phyloP scores from a whole-genome alignment of 2,329 filamentous ascomycete genomes.

The Cylindrodendrum hubeiense region DNA sequence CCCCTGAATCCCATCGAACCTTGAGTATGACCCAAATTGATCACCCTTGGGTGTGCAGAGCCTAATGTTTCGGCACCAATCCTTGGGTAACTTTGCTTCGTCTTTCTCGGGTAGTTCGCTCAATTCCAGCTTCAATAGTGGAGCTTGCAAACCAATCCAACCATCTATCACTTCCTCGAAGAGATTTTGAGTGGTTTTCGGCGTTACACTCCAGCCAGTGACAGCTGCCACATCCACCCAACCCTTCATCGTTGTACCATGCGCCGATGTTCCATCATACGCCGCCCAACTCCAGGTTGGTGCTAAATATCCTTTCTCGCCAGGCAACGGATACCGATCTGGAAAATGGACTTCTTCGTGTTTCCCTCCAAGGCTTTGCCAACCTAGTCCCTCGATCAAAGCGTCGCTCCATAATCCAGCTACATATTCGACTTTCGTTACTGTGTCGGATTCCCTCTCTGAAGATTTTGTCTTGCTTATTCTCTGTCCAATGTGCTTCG shows the following conservation, averaged over 20 bases:
- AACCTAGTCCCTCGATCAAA: slow-evolving; percentile 3
- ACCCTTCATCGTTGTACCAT: neutral
- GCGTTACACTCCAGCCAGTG: neutral
- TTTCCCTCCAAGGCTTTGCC: neutral
- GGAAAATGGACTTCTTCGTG: neutral
- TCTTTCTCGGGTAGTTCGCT: neutral
- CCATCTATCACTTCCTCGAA: slow-evolving; percentile 19
- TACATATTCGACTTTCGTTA: neutral
- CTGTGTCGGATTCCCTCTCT: neutral
- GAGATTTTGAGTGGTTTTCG: slow-evolving; percentile 15
- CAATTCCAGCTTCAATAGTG: neutral
- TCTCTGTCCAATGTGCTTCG: neutral
- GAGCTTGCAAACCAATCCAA: slow-evolving; percentile 1
- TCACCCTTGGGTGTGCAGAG: slow-evolving; percentile 14
- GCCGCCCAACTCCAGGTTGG: slow-evolving; percentile 30
- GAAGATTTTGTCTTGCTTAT: neutral
- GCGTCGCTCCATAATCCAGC: slow-evolving; percentile 15
- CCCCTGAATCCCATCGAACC: neutral
- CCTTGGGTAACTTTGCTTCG: neutral
- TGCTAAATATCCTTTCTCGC: slow-evolving; percentile 11
- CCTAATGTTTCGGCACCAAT: neutral
- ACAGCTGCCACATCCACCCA: slow-evolving; percentile 18
- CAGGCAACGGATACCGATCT: neutral
- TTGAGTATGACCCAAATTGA: neutral
- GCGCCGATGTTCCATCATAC: neutral